A percentile compares a stretch with the other conserved stretches of the same genome.
phyloP scores from a whole-genome alignment of 2,329 filamentous ascomycete genomes.

The Fusarium cyanostomum region DNA sequence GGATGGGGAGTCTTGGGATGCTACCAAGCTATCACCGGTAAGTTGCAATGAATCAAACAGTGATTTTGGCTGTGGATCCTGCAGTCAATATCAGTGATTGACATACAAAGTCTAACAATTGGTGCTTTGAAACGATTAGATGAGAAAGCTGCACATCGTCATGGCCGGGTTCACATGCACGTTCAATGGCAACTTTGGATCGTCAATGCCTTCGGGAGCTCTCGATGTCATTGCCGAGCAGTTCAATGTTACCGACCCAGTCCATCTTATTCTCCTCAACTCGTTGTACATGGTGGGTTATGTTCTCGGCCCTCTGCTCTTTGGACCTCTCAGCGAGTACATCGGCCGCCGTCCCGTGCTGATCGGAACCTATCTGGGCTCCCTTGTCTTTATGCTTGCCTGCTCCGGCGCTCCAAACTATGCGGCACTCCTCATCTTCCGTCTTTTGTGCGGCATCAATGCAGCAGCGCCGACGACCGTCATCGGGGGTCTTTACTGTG shows the following conservation, averaged over 20 bases:
- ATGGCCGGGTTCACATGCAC: constrained; percentile 50
- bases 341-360: constrained; percentile 48
- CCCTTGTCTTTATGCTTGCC: constrained; percentile 47
- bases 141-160: constrained; percentile 48
- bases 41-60: background rate
- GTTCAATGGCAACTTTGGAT: constrained; percentile 50
- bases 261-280: constrained; percentile 48
- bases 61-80: too few relatives aligned
- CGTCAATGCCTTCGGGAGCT: constrained; percentile 50
- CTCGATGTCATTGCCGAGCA: constrained; percentile 46
- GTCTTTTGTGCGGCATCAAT: constrained; percentile 47
- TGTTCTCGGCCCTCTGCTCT: constrained; percentile 48
- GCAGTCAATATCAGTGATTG: background rate
- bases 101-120: constrained; percentile 3
- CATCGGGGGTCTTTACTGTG: constrained; percentile 47
- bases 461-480: constrained; percentile 49
- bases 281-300: constrained; percentile 51
- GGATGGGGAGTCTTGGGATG: constrained; percentile 37
- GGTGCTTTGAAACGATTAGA: background rate
- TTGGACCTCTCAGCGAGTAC: constrained; percentile 49
- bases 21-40: constrained; percentile 46
- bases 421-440: constrained; percentile 54
- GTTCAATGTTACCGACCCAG: constrained; percentile 40
- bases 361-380: constrained; percentile 47
- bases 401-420: constrained; percentile 56